Base-by-base conservation (phyloP, 2,329 filamentous ascomycete species). In the Thelonectria olida region DNA sequence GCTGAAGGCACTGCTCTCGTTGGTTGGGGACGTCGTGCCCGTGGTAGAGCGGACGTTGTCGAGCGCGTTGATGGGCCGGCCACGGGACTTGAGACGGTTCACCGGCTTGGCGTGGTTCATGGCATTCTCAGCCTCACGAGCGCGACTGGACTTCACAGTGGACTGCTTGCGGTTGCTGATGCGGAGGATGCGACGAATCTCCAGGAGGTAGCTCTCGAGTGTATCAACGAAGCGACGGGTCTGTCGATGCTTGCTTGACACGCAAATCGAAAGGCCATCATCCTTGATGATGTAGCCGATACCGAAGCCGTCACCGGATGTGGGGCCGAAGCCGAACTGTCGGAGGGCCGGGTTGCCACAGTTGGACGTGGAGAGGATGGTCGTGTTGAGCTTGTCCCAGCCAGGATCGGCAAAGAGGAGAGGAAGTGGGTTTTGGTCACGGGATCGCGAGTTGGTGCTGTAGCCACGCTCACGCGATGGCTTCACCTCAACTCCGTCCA, bases 271-370 rank as follows among this genome's bases (percentile, higher is more conserved):
- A 62, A 98, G 92, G 49, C 88, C 86, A 17, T 78, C 76, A 23
- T 79, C 76, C 79, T 99, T 99, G 85, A 99, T 97, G 72, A 99
- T 98, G 80, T 99, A 99, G 2, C 96, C 96, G 57, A 99, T 97
- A 27, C 96, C 96, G 73, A 98, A 98, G 0, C 96, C 96, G 67
- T 97, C 93, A 2, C 90, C 95, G 0, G 92, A 95, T 0, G 95
- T 97, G 2, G 96, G 96, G 0, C 96, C 96, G 74, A 99, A 99
- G 4, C 96, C 96, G 72, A 99, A 99, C 71, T 98, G 95, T 2
- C 96, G 89, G 17, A 99, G 88, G 0, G 91, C 93, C 0, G 96
- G 96, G 78, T 98, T 99, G 61, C 96, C 96, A 78, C 96, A 99
- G 82, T 99, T 99, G n/a, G 94, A 97, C 0, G 96, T 98, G 7